phyloP scores from a whole-genome alignment of 805 yeast genomes.

The Ogataea parapolymorpha region DNA sequence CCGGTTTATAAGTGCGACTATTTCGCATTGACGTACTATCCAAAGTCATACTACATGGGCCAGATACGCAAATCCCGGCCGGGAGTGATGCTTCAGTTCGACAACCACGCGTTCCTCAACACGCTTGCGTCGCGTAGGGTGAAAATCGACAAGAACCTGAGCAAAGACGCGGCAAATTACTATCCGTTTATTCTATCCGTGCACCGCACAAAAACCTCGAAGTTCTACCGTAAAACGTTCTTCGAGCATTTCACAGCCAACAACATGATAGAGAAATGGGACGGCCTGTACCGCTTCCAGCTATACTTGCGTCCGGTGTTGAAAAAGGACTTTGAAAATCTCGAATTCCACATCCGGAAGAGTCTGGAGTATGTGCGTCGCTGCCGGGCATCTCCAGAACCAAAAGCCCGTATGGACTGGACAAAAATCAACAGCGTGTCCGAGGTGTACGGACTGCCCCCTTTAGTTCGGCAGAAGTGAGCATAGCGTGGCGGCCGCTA shows the following conservation, averaged over 20 bases:
- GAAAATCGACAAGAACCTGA: background rate
- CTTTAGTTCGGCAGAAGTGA: background rate
- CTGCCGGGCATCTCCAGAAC: slow-evolving; percentile 6
- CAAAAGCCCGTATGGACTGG: slow-evolving; percentile 20
- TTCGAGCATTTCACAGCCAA: slow-evolving; percentile 16
- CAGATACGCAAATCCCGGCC: slow-evolving; percentile 33
- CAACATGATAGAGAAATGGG: slow-evolving; percentile 8
- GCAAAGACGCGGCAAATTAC: background rate
- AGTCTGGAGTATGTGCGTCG: slow-evolving; percentile 19
- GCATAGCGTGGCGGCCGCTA: slow-evolving; percentile 4
- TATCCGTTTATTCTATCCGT: slow-evolving; percentile 27
- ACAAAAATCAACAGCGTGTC: slow-evolving; percentile 8
- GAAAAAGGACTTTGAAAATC: slow-evolving; percentile 14
- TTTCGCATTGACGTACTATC: slow-evolving; percentile 24
- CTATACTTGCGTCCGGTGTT: slow-evolving; percentile 2
- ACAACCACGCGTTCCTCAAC: slow-evolving; percentile 24
- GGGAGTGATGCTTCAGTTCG: slow-evolving; percentile 18
- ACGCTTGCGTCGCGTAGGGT: slow-evolving; percentile 5
- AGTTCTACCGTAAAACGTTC: slow-evolving; percentile 19
- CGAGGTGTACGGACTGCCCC: slow-evolving; percentile 8
- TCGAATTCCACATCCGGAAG: slow-evolving; percentile 11
- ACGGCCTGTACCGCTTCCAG: slow-evolving; percentile 28
- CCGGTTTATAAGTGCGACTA: slow-evolving; percentile 20
- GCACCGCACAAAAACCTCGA: slow-evolving; percentile 21
- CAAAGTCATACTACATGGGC: slow-evolving; percentile 21